Evolutionary conservation across 2,329 filamentous ascomycete genomes (phyloP).

Genomic region (Hirsutella rhossiliensis): DNA sequence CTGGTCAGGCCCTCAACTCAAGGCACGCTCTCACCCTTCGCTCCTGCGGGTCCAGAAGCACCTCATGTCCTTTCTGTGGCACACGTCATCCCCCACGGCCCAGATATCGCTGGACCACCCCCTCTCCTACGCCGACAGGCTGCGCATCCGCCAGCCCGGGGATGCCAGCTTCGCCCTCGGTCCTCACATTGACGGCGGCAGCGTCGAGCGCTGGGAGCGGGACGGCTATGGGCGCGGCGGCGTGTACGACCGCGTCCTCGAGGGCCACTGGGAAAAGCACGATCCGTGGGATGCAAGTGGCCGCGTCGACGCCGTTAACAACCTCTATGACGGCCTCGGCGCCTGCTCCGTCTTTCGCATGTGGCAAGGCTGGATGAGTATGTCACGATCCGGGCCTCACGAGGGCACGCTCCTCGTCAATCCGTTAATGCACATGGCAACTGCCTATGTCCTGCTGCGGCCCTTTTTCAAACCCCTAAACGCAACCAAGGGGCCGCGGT

Average conservation of each 20-base stretch:
- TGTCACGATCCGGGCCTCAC: constrained; percentile 58
- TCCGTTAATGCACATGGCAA: constrained; percentile 62
- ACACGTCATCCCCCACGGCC: constrained; percentile 32
- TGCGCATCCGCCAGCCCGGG: constrained; percentile 60
- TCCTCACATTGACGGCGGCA: constrained; percentile 63
- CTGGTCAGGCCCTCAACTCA: constrained; percentile 58
- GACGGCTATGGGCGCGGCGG: constrained; percentile 52
- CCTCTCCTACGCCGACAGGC: constrained; percentile 56
- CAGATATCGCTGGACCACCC: constrained; percentile 41
- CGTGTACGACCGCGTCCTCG: constrained; percentile 63
- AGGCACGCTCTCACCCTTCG: constrained; percentile 54
- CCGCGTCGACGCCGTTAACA: constrained; percentile 54
- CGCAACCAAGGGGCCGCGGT: constrained; percentile 15
- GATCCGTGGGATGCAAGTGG: constrained; percentile 71
- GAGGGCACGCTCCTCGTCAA: constrained; percentile 78
- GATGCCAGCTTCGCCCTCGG: constrained; percentile 60
- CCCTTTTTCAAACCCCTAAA: constrained; percentile 61
- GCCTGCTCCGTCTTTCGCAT: constrained; percentile 77
- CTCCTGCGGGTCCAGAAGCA: constrained; percentile 48
- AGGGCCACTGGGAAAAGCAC: constrained; percentile 67
- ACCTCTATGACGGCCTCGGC: constrained; percentile 72
- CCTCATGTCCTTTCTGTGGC: constrained; percentile 52
- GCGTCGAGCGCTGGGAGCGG: constrained; percentile 63
- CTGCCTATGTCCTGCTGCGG: constrained; percentile 68
- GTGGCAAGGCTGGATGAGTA: constrained; percentile 81